Evolutionary conservation across 2,329 filamentous ascomycete species (phyloP).

Genomic region (Cercospora nicotianae): DNA sequence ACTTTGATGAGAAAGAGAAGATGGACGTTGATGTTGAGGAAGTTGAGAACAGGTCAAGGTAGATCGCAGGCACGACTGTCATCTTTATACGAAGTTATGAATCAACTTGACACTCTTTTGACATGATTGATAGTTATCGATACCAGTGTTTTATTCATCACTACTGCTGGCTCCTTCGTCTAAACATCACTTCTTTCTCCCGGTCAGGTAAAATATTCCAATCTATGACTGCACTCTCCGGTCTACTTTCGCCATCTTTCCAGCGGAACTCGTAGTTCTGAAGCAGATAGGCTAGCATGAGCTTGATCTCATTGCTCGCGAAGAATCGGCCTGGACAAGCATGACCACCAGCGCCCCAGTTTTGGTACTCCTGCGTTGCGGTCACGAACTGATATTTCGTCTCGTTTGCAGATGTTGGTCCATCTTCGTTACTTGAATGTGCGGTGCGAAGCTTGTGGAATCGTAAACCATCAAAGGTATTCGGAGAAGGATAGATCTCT

Average conservation of each 20-base stretch:
- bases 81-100: background rate
- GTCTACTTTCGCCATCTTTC: slow-evolving; percentile 17
- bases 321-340: slow-evolving; percentile 38
- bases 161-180: background rate
- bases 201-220: slow-evolving; percentile 18
- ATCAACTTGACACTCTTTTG: background rate
- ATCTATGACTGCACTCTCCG: slow-evolving; percentile 16
- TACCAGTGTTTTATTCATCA: background rate
- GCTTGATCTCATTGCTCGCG: slow-evolving; percentile 33
- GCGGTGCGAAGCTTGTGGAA: slow-evolving; percentile 4
- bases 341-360: slow-evolving; percentile 33
- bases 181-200: slow-evolving; percentile 16
- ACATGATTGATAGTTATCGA: background rate
- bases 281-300: slow-evolving; percentile 33
- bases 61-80: background rate
- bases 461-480: slow-evolving; percentile 17
- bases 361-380: slow-evolving; percentile 22
- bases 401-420: background rate
- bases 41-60: slow-evolving; percentile 15
- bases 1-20: slow-evolving; percentile 21
- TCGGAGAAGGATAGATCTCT: slow-evolving; percentile 7
- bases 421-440: background rate
- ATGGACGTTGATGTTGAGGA: slow-evolving; percentile 12
- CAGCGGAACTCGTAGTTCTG: slow-evolving; percentile 35
- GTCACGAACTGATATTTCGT: slow-evolving; percentile 20